Evolutionary conservation across 306 rosid genomes (phyloP).

Genomic region (Castanea sativa): DNA sequence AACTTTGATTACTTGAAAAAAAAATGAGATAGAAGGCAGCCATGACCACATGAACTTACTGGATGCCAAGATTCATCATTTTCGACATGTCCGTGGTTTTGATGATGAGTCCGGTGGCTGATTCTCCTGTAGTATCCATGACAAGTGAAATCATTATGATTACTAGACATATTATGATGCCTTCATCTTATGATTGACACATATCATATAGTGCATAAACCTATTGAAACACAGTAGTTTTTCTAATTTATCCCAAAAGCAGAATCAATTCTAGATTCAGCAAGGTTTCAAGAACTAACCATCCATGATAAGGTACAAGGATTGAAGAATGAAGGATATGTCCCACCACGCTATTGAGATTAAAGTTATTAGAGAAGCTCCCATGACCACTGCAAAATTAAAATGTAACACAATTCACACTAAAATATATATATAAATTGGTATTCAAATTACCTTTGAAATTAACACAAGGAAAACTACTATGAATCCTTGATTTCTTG

Average conservation of each 20-base stretch:
- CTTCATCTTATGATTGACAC: too few relatives aligned
- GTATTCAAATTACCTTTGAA: slow-evolving; percentile 5
- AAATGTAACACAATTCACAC: slow-evolving; percentile 16
- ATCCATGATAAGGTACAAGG: slow-evolving; percentile 98
- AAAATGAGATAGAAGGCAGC: background rate
- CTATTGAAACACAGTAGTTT: background rate
- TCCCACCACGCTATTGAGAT: slow-evolving; percentile 81
- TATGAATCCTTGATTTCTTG: background rate
- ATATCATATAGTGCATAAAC: background rate
- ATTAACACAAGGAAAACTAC: background rate
- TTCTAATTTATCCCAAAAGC: background rate
- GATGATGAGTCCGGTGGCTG: slow-evolving; percentile 98
- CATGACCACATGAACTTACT: slow-evolving; percentile 40
- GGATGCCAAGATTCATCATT: slow-evolving; percentile 99
- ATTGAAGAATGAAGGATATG: slow-evolving; percentile 94
- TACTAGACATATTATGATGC: background rate
- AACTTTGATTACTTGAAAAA: too few relatives aligned
- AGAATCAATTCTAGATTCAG: background rate
- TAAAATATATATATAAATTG: slow-evolving; percentile 6
- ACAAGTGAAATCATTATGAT: background rate
- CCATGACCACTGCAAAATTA: slow-evolving; percentile 87
- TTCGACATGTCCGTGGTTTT: slow-evolving; percentile 96
- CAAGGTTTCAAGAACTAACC: slow-evolving; percentile 44
- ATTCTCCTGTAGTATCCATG: slow-evolving; percentile 64
- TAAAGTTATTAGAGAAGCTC: slow-evolving; percentile 77